phyloP scores from a whole-genome alignment of 768 basidiomycete species.

The Hydnomerulius pinastri region DNA sequence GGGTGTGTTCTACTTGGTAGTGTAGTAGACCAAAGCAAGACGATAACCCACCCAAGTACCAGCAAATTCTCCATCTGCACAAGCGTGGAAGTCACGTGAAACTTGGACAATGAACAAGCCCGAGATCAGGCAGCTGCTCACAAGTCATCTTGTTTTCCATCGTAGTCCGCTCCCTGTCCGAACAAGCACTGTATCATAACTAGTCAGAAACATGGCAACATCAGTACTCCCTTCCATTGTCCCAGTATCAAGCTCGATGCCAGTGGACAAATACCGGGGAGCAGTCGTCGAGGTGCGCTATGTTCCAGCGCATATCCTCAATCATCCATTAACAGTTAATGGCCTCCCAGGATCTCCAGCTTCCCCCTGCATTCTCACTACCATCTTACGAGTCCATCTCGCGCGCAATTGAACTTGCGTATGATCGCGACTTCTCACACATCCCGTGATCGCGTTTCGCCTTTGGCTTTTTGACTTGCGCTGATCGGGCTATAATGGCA shows the following conservation, averaged over 20 bases:
- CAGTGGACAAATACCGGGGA: constrained; percentile 70
- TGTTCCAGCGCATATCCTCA: neutral
- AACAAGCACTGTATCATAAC: neutral
- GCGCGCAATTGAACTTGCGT: constrained; percentile 82
- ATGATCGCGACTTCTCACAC: constrained; percentile 93
- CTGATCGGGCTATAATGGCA: neutral
- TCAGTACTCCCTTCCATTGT: constrained; percentile 7
- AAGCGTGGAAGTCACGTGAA: too few species aligned
- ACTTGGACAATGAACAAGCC: too few species aligned
- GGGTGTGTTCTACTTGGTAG: too few species aligned
- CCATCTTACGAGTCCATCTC: constrained; percentile 70
- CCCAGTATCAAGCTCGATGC: constrained; percentile 8
- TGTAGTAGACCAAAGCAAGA: too few species aligned
- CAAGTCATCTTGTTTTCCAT: too few species aligned
- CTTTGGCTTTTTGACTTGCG: neutral
- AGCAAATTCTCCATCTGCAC: too few species aligned
- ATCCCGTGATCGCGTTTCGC: constrained; percentile 63
- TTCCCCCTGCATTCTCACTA: constrained; percentile 86
- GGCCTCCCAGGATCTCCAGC: constrained; percentile 62
- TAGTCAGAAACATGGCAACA: constrained; percentile 1
- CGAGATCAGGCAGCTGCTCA: too few species aligned
- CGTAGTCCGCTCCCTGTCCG: too few species aligned
- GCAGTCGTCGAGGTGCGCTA: constrained; percentile 81
- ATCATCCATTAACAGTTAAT: constrained; percentile 4
- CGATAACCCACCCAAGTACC: too few species aligned